Evolutionary conservation across 192 early-diverging fungal species (phyloP).

Genomic region (Podila horticola): DNA sequence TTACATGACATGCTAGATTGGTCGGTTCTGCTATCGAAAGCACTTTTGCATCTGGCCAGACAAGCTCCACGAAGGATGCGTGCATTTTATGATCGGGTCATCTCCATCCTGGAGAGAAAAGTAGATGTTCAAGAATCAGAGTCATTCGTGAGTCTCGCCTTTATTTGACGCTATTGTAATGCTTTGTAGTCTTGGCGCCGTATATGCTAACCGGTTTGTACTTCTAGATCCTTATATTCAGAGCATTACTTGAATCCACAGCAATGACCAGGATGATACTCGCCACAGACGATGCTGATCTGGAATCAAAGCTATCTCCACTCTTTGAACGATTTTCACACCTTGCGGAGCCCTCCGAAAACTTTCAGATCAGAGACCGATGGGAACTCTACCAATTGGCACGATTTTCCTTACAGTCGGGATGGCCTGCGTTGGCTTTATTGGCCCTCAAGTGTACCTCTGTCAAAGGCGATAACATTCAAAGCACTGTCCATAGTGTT

Average conservation of each 20-base stretch:
- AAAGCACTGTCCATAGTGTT: constrained; percentile 12
- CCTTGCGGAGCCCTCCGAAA: constrained; percentile 2
- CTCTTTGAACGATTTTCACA: constrained; percentile 29
- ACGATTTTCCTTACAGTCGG: constrained; percentile 33
- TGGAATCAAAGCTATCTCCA: constrained; percentile 13
- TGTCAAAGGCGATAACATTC: constrained; percentile 9
- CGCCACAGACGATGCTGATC: not conserved
- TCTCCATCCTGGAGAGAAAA: constrained; percentile 7
- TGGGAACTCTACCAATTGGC: constrained; percentile 48
- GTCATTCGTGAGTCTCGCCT: constrained; percentile 17
- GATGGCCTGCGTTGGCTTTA: constrained; percentile 32
- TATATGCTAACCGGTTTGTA: too few relatives aligned
- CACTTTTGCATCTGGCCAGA: constrained; percentile 23
- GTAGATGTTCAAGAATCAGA: constrained; percentile 10
- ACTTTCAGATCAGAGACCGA: constrained; percentile 19
- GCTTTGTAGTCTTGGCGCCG: not conserved
- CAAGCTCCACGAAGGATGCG: constrained; percentile 11
- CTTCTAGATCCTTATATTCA: constrained; percentile 21
- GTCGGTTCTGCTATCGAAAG: constrained; percentile 25
- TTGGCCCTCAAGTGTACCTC: constrained; percentile 5
- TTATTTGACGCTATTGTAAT: not conserved
- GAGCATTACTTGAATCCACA: constrained; percentile 17
- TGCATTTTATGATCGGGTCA: constrained; percentile 4
- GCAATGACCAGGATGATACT: not conserved
- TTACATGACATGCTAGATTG: constrained; percentile 6